Conservation (phyloP, 1,139 yeast genomes). For the Zygosaccharomyces sapae region DNA sequence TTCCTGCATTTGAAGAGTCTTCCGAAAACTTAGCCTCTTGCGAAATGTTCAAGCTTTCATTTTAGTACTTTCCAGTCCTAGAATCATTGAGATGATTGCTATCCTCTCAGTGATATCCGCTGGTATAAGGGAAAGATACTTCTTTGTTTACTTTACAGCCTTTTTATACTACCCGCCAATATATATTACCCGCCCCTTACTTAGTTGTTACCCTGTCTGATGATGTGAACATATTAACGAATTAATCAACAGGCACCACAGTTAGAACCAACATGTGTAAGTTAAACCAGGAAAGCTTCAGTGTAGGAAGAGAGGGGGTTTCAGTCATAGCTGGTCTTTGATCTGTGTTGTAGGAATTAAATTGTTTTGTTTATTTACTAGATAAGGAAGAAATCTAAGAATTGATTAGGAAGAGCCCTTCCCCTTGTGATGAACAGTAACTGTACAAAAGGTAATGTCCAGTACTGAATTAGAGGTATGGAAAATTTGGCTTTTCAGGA, state of each 20-base stretch:
- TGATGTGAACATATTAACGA: too few relatives aligned
- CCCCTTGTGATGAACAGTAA: not conserved
- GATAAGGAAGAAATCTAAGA: too few relatives aligned
- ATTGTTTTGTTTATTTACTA: not conserved
- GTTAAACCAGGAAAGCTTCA: not conserved
- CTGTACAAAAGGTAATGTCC: constrained; percentile 7
- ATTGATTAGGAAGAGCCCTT: too few relatives aligned
- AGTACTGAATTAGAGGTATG: constrained; percentile 6
- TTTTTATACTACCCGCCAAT: not conserved
- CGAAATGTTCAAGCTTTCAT: too few relatives aligned
- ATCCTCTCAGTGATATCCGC: too few relatives aligned
- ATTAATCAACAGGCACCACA: too few relatives aligned
- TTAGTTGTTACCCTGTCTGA: not conserved
- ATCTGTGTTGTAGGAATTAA: not conserved
- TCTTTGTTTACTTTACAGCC: not conserved
- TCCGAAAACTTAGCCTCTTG: too few relatives aligned
- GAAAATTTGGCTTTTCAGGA: constrained; percentile 45
- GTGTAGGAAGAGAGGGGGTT: not conserved
- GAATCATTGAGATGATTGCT: too few relatives aligned
- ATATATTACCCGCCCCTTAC: not conserved
- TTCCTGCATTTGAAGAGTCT: too few relatives aligned
- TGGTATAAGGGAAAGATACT: too few relatives aligned
- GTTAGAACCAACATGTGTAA: too few relatives aligned
- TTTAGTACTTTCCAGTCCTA: too few relatives aligned
- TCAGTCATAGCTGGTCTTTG: not conserved